Percentiles rank a stretch among this genome's conserved stretches.
phyloP scores from a whole-genome alignment of 1,284 basidiomycete species.

The Abortiporus biennis region DNA sequence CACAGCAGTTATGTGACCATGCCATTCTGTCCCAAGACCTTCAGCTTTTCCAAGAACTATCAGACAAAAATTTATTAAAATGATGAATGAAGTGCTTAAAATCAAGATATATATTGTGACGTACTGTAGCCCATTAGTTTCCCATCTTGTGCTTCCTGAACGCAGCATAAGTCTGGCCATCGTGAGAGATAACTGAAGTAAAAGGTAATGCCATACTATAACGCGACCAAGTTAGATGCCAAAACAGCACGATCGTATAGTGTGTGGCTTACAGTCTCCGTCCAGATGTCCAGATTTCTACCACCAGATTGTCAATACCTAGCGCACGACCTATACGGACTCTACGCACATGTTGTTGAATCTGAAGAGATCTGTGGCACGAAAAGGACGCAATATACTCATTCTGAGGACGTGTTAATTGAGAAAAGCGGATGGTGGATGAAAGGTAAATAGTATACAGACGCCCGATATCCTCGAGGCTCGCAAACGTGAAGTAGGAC shows the following conservation, averaged over 20 bases:
- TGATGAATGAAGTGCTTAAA: constrained; percentile 2
- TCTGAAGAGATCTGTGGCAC: constrained; percentile 82
- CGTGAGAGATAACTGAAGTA: constrained; percentile 83
- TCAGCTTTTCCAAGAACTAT: constrained; percentile 86
- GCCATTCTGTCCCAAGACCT: constrained; percentile 68
- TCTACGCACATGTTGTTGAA: constrained; percentile 86
- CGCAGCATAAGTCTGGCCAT: constrained; percentile 87
- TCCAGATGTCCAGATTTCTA: constrained; percentile 91
- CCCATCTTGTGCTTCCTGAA: constrained; percentile 72
- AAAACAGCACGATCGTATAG: background rate
- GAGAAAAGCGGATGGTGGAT: background rate
- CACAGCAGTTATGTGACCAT: constrained; percentile 88
- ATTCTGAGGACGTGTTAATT: constrained; percentile 32
- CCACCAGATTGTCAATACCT: too few species aligned
- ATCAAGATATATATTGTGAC: constrained; percentile 19
- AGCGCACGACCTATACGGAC: too few species aligned
- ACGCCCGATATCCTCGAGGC: too few species aligned
- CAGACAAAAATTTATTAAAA: constrained; percentile 1
- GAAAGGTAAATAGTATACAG: constrained; percentile 1
- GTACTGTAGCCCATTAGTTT: constrained; percentile 84
- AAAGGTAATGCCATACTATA: constrained; percentile 78
- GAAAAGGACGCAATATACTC: constrained; percentile 81
- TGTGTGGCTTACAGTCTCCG: constrained; percentile 68
- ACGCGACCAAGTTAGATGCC: constrained; percentile 1
- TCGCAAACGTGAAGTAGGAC: too few species aligned